Percentiles rank a stretch among this genome's conserved stretches.
phyloP scores from a whole-genome alignment of 2,329 filamentous ascomycete genomes.

The Trichoderma harzianum region DNA sequence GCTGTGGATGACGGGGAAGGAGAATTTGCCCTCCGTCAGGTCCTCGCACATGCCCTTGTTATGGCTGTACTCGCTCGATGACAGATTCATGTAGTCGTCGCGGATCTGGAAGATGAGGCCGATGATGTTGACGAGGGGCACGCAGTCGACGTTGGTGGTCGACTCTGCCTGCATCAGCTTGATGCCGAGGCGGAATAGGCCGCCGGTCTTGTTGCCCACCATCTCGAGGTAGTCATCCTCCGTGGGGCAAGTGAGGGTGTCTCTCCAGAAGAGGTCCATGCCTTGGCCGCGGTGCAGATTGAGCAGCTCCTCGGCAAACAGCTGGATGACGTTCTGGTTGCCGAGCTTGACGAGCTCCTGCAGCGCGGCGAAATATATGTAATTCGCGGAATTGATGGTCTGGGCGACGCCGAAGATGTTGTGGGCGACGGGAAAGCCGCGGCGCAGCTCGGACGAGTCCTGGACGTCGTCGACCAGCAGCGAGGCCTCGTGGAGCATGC shows the following conservation, averaged over 20 bases:
- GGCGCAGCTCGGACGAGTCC: slow-evolving; percentile 71
- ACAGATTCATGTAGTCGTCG: slow-evolving; percentile 91
- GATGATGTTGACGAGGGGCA: slow-evolving; percentile 79
- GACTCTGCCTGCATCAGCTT: slow-evolving; percentile 84
- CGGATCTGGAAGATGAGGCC: slow-evolving; percentile 88
- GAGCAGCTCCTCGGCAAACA: slow-evolving; percentile 78
- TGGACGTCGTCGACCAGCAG: slow-evolving; percentile 86
- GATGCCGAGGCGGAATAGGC: slow-evolving; percentile 78
- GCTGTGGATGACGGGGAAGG: slow-evolving; percentile 90
- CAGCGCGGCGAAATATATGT: slow-evolving; percentile 79
- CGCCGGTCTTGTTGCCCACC: slow-evolving; percentile 88
- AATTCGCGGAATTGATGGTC: slow-evolving; percentile 88
- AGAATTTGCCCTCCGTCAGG: slow-evolving; percentile 95
- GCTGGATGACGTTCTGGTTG: slow-evolving; percentile 63
- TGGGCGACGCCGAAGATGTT: slow-evolving; percentile 81
- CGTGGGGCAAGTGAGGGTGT: slow-evolving; percentile 76
- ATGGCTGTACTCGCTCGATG: slow-evolving; percentile 67
- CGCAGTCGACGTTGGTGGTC: slow-evolving; percentile 58
- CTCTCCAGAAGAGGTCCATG: slow-evolving; percentile 89
- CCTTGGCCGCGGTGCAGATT: slow-evolving; percentile 85
- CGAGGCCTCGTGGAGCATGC: slow-evolving; percentile 82
- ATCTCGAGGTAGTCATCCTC: slow-evolving; percentile 93
- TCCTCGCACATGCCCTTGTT: slow-evolving; percentile 97
- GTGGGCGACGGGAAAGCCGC: slow-evolving; percentile 79
- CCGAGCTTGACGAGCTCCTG: slow-evolving; percentile 69